Base-by-base conservation (phyloP, 805 yeast genomes). In the Lipomyces japonicus region DNA sequence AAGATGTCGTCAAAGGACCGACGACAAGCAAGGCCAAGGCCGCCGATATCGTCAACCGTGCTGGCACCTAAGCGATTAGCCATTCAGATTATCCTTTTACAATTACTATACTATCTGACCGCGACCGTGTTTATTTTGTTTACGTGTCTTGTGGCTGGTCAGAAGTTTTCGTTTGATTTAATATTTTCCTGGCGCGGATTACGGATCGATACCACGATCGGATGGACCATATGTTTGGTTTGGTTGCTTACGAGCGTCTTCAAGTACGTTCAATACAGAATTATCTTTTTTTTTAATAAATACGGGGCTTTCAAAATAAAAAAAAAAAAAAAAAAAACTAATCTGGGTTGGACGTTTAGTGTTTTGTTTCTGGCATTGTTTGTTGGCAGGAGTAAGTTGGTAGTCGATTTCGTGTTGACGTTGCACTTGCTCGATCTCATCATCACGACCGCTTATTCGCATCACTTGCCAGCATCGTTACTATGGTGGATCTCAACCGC, bases 371-470 rank as follows among this genome's bases (percentile, higher is more conserved):
- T 91, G 63, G 87, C 95, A 1, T 68, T 90, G 1, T 81, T 91
- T 24, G 96, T 91, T 10, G 96, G 97, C 0, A 74, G 97, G 50
- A 85, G 95, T 37, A 93, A 91, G 66, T 71, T 91, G 43, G 97
- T 97, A 0, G 85, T 96, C 85, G 98, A 91, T 68, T 91, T 93
- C 71, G 96, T 96, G 9, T 64, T 91, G n/a, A 93, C 98, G 0
- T 79, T 91, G 14, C 96, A 93, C 67, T 79, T 84, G 21, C 76
- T 93, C 44, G 84, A 91, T 68, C 67, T 91, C 22, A 45, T 81
- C 2, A 80, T 87, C 2, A 86, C 81, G 0, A 81, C 86, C 80
- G 52, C 78, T 1, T 80, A 79, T 56, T 74, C 86, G 1, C 76
- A 79, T 0, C 73, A 75, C 26, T 76, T 91, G 55, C 98, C 98